Evolutionary conservation across 495 filamentous ascomycete genomes (phyloP).

Genomic region (Xylaria scruposa): DNA sequence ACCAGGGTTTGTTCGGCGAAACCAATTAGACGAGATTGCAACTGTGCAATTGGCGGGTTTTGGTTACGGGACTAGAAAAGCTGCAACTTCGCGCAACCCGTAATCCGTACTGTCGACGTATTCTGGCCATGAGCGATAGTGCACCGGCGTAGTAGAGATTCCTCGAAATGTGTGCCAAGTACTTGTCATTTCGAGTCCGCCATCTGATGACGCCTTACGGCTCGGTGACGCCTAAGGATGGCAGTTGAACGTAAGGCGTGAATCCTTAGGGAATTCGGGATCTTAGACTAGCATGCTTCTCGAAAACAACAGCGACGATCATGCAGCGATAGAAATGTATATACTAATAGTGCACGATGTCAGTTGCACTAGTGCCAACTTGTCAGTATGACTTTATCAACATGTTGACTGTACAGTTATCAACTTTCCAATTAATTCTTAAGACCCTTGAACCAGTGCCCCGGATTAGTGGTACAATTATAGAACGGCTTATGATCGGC

Average conservation of each 20-base stretch:
- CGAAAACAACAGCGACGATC: slow-evolving; percentile 1
- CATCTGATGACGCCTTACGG: slow-evolving; percentile 3
- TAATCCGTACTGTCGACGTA: background rate
- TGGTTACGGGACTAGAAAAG: background rate
- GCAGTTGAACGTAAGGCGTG: slow-evolving; percentile 6
- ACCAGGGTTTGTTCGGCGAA: background rate
- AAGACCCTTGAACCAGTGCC: slow-evolving; percentile 20
- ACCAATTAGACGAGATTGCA: slow-evolving; percentile 14
- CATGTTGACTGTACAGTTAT: background rate
- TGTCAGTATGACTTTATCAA: background rate
- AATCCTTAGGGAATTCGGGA: slow-evolving; percentile 10
- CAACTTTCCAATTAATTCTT: background rate
- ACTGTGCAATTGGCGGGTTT: background rate
- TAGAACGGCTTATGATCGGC: slow-evolving; percentile 23
- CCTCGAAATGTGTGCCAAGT: background rate
- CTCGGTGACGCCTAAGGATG: slow-evolving; percentile 11
- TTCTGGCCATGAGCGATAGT: background rate
- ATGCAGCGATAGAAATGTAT: background rate
- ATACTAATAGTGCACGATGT: slow-evolving; percentile 10
- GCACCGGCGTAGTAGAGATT: background rate
- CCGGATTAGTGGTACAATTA: slow-evolving; percentile 25
- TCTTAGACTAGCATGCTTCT: slow-evolving; percentile 18
- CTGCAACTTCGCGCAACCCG: background rate
- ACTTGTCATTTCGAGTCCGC: background rate
- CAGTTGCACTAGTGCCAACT: background rate